These are phyloP conservation scores for Dryas octopetala DNA, from an alignment of 306 rosid species.

Conservation along the genomic window DNA sequence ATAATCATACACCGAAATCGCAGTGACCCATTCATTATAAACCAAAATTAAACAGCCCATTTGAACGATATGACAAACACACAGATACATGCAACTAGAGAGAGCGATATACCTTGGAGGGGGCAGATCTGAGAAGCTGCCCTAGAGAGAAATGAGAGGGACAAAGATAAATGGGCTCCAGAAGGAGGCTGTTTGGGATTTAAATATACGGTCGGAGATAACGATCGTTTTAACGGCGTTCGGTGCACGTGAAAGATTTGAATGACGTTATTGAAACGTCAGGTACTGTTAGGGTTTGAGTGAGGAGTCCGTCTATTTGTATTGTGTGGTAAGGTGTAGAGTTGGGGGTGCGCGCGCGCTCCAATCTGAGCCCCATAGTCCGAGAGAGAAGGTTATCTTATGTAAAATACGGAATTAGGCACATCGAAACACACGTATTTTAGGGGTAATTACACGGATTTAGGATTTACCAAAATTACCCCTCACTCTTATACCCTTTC, in stretches of 20 bases:
- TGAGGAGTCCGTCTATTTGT: neutral
- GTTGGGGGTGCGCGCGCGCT: neutral
- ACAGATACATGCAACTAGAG: neutral
- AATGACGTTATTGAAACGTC: neutral
- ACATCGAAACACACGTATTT: too few species aligned
- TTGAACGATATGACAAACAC: too few species aligned
- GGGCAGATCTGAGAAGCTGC: slow-evolving; percentile 46
- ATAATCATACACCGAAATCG: neutral
- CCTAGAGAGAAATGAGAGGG: slow-evolving; percentile 1
- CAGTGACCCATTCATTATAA: neutral
- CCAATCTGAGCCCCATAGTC: neutral
- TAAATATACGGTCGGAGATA: slow-evolving; percentile 4
- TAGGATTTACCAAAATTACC: too few species aligned
- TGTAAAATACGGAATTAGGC: too few species aligned
- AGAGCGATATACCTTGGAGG: slow-evolving; percentile 7
- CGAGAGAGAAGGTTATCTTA: too few species aligned
- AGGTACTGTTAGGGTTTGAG: slow-evolving; percentile 21
- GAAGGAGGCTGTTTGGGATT: neutral
- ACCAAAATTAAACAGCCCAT: neutral
- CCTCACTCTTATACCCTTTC: too few species aligned
- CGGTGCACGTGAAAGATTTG: neutral
- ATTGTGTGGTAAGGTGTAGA: slow-evolving; percentile 8
- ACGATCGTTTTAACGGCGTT: slow-evolving; percentile 27
- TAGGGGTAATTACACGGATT: too few species aligned
- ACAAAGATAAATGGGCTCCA: neutral